Evolutionary conservation across 768 basidiomycete genomes (phyloP).

Genomic region (Tricholoma sp.): DNA sequence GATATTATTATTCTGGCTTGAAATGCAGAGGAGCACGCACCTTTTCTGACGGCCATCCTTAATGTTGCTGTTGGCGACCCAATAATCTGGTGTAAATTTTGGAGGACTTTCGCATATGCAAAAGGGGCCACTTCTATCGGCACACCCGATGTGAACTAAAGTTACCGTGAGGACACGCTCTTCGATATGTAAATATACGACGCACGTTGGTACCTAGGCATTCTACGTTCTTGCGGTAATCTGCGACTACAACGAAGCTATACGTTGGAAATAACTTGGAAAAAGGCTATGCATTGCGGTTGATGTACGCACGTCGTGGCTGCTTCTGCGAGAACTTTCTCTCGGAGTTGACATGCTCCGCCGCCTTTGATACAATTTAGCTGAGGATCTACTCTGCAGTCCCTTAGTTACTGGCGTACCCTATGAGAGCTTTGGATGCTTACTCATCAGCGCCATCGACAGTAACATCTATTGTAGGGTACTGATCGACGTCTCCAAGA

Average conservation of each 20-base stretch:
- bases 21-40: conserved; percentile 16
- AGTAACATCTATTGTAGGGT: conserved; percentile 89
- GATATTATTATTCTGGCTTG: not conserved
- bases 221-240: conserved; percentile 89
- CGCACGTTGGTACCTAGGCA: conserved; percentile 78
- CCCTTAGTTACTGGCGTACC: not conserved
- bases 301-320: conserved; percentile 62
- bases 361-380: conserved; percentile 97
- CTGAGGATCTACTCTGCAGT: conserved; percentile 68
- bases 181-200: conserved; percentile 9
- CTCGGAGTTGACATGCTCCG: conserved; percentile 92
- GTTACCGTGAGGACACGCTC: not conserved
- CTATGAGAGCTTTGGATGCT: conserved; percentile 21
- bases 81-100: conserved; percentile 54
- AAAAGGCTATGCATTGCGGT: conserved; percentile 2
- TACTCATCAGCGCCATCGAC: conserved; percentile 98
- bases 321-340: conserved; percentile 97
- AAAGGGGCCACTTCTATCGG: conserved; percentile 97
- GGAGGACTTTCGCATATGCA: conserved; percentile 85
- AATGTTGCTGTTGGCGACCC: conserved; percentile 71
- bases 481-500: conserved; percentile 88
- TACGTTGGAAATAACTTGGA: not conserved
- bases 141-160: conserved; percentile 79
- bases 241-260: conserved; percentile 89
- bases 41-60: conserved; percentile 88